phyloP scores from a whole-genome alignment of 2,329 filamentous ascomycete genomes.

The Colletotrichum godetiae region DNA sequence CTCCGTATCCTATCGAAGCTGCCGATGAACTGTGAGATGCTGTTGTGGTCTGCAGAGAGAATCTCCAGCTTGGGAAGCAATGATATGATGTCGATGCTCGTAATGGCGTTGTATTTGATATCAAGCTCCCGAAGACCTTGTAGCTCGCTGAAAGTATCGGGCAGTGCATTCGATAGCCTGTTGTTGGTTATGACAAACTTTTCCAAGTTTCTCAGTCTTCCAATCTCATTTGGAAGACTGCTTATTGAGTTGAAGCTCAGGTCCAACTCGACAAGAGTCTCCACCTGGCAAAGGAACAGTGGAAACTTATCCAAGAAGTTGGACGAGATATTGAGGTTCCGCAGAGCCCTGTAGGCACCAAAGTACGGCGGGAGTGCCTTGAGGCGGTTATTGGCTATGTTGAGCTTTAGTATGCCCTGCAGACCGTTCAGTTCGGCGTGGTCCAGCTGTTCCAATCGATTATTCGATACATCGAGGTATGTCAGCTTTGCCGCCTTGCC shows the following conservation, averaged over 20 bases:
- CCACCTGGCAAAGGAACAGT: slow-evolving; percentile 83
- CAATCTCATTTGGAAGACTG: slow-evolving; percentile 80
- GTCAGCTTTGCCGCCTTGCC: slow-evolving; percentile 84
- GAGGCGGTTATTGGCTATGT: slow-evolving; percentile 92
- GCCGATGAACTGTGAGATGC: slow-evolving; percentile 88
- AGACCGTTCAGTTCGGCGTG: slow-evolving; percentile 84
- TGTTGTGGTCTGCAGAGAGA: slow-evolving; percentile 91
- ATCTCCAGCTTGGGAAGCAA: slow-evolving; percentile 88
- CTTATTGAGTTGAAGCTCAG: slow-evolving; percentile 96
- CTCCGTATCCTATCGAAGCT: slow-evolving; percentile 87
- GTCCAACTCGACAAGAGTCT: slow-evolving; percentile 89
- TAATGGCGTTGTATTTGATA: slow-evolving; percentile 91
- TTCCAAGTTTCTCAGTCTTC: slow-evolving; percentile 82
- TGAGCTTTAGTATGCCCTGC: slow-evolving; percentile 84
- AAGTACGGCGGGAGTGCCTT: slow-evolving; percentile 85
- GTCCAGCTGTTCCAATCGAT: slow-evolving; percentile 87
- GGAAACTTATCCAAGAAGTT: slow-evolving; percentile 91
- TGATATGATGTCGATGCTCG: slow-evolving; percentile 88
- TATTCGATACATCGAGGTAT: slow-evolving; percentile 94
- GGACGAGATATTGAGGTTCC: slow-evolving; percentile 91
- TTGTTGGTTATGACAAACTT: slow-evolving; percentile 97
- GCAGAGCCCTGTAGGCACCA: slow-evolving; percentile 79
- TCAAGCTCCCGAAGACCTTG: slow-evolving; percentile 89
- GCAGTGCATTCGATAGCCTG: slow-evolving; percentile 80
- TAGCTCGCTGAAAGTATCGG: slow-evolving; percentile 78